phyloP scores from a whole-genome alignment of 257 asterid species.

The Lantana camara region DNA sequence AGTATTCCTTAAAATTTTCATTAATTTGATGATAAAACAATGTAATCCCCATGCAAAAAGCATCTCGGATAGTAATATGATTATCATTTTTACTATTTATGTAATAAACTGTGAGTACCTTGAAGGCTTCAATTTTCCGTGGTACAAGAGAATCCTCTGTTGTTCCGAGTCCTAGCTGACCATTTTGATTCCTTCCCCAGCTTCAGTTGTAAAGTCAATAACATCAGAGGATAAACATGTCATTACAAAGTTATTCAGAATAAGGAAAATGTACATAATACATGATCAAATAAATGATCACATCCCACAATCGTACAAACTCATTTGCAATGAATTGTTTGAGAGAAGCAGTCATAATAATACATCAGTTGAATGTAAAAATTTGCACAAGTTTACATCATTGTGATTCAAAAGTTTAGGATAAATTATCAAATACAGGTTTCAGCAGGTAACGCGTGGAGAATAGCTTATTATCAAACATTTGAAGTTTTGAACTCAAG shows the following conservation, averaged over 20 bases:
- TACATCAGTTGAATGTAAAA: not conserved
- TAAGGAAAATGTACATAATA: not conserved
- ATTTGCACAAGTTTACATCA: not conserved
- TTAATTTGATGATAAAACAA: too few relatives aligned
- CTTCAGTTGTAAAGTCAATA: conserved; percentile 47
- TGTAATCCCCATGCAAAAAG: too few relatives aligned
- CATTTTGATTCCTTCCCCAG: conserved; percentile 99
- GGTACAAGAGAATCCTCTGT: conserved; percentile 93
- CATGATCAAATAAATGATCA: not conserved
- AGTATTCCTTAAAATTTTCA: too few relatives aligned
- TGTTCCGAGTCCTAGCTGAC: conserved; percentile 98
- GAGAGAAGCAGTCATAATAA: not conserved
- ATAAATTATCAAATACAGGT: not conserved
- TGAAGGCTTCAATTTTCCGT: conserved; percentile 75
- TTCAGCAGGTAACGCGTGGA: too few relatives aligned
- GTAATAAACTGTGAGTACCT: conserved; percentile 50
- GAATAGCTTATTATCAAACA: too few relatives aligned
- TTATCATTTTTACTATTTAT: too few relatives aligned
- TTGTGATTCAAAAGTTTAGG: not conserved
- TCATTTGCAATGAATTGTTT: not conserved
- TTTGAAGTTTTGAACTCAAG: not conserved
- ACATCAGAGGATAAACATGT: conserved; percentile 24
- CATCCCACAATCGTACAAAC: not conserved
- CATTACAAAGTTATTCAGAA: not conserved
- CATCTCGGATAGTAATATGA: too few relatives aligned